Percentiles rank a stretch among this genome's conserved stretches.
phyloP scores from a whole-genome alignment of 345 rosid species.

The Euphorbia tirucalli region DNA sequence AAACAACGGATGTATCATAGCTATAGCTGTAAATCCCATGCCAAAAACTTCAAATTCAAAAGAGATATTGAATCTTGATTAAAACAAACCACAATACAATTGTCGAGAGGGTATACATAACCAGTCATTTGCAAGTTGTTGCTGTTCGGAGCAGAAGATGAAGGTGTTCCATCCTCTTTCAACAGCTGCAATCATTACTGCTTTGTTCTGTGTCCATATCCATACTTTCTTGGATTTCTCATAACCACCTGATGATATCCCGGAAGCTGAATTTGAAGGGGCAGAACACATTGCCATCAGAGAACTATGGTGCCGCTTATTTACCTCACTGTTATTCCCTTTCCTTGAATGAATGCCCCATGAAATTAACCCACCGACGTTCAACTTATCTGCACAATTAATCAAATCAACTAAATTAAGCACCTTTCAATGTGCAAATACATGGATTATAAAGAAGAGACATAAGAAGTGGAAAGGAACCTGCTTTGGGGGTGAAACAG shows the following conservation, averaged over 20 bases:
- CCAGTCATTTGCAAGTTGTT: constrained; percentile 65
- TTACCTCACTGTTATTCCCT: not conserved
- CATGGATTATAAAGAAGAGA: not conserved
- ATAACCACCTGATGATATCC: constrained; percentile 23
- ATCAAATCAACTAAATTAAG: not conserved
- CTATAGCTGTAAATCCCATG: constrained; percentile 52
- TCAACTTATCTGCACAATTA: constrained; percentile 31
- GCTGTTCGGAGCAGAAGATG: constrained; percentile 44
- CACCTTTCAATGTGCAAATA: not conserved
- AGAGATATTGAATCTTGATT: not conserved
- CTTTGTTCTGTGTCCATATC: constrained; percentile 75
- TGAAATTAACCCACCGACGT: constrained; percentile 21
- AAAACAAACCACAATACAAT: not conserved
- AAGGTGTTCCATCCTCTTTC: constrained; percentile 95
- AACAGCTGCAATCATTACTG: constrained; percentile 76
- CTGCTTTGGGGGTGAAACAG: not conserved
- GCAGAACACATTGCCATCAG: constrained; percentile 30
- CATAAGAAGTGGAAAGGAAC: not conserved
- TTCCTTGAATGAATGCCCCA: constrained; percentile 15
- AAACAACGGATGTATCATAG: constrained; percentile 59
- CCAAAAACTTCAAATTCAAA: constrained; percentile 7
- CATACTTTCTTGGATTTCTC: constrained; percentile 61
- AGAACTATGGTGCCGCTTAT: constrained; percentile 9
- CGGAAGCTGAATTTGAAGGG: constrained; percentile 12
- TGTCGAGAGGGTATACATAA: constrained; percentile 44